Conservation (phyloP, 331 rosid genomes). For the Arachis monticola region DNA sequence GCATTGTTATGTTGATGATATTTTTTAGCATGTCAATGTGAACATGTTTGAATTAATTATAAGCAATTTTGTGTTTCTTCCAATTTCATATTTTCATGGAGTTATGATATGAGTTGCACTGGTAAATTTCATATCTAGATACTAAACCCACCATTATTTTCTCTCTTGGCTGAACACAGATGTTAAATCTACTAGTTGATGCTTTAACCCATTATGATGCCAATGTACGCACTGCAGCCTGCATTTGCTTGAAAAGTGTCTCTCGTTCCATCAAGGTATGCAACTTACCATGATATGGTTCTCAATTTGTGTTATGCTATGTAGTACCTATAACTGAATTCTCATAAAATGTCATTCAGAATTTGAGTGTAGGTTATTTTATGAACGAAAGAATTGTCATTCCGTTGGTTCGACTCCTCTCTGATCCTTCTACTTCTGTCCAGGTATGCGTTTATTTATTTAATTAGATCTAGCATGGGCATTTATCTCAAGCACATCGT, state of each 20-base stretch:
- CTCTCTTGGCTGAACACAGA: constrained; percentile 51
- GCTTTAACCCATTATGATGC: constrained; percentile 67
- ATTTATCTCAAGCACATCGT: background rate
- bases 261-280: constrained; percentile 91
- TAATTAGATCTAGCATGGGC: constrained; percentile 8
- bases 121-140: constrained; percentile 5
- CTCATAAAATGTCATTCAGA: constrained; percentile 70
- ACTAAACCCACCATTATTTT: constrained; percentile 21
- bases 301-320: constrained; percentile 6
- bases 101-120: constrained; percentile 18
- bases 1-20: constrained; percentile 8
- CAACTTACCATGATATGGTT: constrained; percentile 25
- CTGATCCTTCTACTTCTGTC: constrained; percentile 67
- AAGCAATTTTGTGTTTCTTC: constrained; percentile 13
- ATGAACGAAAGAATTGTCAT: constrained; percentile 66
- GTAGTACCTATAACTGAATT: constrained; percentile 14
- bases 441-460: constrained; percentile 56
- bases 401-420: constrained; percentile 81
- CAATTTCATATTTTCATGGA: constrained; percentile 5
- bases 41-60: constrained; percentile 20
- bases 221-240: constrained; percentile 76
- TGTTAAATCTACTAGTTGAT: constrained; percentile 55
- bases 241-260: constrained; percentile 83
- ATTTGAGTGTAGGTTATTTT: constrained; percentile 81
- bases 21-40: background rate